Evolutionary conservation across 805 yeast species (phyloP).

Genomic region (Candida namnaoensis): DNA sequence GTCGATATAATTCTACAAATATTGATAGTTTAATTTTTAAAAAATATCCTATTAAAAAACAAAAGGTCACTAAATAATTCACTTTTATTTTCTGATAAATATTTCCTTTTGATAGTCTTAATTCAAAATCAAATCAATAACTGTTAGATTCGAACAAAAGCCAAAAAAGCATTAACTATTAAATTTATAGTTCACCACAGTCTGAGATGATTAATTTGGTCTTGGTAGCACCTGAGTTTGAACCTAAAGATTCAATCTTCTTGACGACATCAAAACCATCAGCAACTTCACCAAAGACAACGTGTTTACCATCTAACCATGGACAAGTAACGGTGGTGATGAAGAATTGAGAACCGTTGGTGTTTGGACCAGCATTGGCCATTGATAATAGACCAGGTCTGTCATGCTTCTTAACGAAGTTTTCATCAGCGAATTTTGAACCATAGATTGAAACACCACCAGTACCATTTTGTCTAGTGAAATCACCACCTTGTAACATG

Average conservation of each 20-base stretch:
- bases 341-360: constrained; percentile 97
- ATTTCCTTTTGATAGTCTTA: too few relatives aligned
- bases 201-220: constrained; percentile 57
- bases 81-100: too few relatives aligned
- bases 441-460: constrained; percentile 95
- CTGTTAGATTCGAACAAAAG: too few relatives aligned
- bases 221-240: constrained; percentile 63
- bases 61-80: too few relatives aligned
- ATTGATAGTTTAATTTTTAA: too few relatives aligned
- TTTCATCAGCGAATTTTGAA: constrained; percentile 69
- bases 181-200: constrained; percentile 32
- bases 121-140: too few relatives aligned
- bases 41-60: too few relatives aligned
- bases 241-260: constrained; percentile 75
- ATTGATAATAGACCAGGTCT: constrained; percentile 81
- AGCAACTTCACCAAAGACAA: constrained; percentile 86
- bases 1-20: too few relatives aligned
- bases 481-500: constrained; percentile 98
- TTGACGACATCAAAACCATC: constrained; percentile 83
- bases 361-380: constrained; percentile 98
- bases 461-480: constrained; percentile 89
- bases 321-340: constrained; percentile 83
- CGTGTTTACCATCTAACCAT: constrained; percentile 92
- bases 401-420: constrained; percentile 66
- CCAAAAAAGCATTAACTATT: too few relatives aligned